Evolutionary conservation across 805 yeast genomes (phyloP).

Genomic region (Debaryomyces prosopidis): DNA sequence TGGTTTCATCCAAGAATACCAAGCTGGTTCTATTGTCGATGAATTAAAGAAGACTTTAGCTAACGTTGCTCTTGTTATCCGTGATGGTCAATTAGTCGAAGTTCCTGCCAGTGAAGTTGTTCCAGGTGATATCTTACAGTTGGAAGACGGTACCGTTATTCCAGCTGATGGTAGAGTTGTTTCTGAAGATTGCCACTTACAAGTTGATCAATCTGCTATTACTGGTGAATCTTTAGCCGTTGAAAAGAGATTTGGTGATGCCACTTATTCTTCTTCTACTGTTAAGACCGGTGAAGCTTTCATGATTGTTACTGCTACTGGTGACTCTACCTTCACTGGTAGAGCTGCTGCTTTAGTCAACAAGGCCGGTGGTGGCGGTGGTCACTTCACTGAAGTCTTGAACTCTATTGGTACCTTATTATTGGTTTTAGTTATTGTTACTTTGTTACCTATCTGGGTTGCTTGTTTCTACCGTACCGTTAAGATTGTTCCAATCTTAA

Average conservation of each 20-base stretch:
- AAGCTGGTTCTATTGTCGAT: conserved; percentile 97
- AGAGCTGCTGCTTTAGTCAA: conserved; percentile 96
- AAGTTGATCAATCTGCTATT: conserved; percentile 94
- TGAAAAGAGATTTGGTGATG: conserved; percentile 87
- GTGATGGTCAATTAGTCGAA: conserved; percentile 78
- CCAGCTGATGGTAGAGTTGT: conserved; percentile 93
- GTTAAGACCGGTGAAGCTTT: conserved; percentile 95
- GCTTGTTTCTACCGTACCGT: conserved; percentile 93
- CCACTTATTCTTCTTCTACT: conserved; percentile 87
- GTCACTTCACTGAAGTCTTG: conserved; percentile 96
- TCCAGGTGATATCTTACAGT: conserved; percentile 91
- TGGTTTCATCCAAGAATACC: conserved; percentile 97
- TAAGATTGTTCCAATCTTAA: conserved; percentile 80
- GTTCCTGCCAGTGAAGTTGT: conserved; percentile 82
- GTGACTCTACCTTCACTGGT: conserved; percentile 95
- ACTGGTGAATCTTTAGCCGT: conserved; percentile 98
- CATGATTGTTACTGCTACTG: conserved; percentile 93
- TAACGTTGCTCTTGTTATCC: conserved; percentile 79
- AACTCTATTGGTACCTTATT: conserved; percentile 96
- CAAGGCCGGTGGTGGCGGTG: conserved; percentile 89
- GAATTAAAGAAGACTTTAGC: conserved; percentile 95
- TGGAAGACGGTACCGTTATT: conserved; percentile 91
- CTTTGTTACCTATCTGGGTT: conserved; percentile 87
- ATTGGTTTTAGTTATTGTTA: conserved; percentile 82
- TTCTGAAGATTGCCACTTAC: conserved; percentile 81